Evolutionary conservation across 1,284 basidiomycete species (phyloP).

Genomic region (Papiliotrema laurentii): DNA sequence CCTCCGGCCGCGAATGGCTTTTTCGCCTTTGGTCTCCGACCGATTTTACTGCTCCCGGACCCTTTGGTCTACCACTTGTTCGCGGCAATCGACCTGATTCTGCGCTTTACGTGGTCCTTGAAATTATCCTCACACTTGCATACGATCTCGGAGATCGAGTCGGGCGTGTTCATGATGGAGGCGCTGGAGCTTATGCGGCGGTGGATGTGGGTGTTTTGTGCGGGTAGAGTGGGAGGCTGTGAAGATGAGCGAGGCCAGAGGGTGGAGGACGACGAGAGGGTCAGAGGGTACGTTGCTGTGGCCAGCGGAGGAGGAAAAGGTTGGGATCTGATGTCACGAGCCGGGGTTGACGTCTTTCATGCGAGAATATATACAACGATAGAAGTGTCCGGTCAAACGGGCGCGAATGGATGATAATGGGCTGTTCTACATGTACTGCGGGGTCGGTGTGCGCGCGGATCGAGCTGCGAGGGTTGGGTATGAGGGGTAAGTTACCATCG

Average conservation of each 20-base stretch:
- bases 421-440: background rate
- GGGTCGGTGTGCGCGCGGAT: too few species aligned
- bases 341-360: too few species aligned
- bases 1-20: constrained; percentile 36
- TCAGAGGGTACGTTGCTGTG: constrained; percentile 1
- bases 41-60: constrained; percentile 67
- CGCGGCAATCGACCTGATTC: constrained; percentile 76
- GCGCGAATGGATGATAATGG: background rate
- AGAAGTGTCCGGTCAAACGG: background rate
- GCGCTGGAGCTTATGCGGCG: constrained; percentile 80
- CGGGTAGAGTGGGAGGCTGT: constrained; percentile 93
- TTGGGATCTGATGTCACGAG: background rate
- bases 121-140: constrained; percentile 87
- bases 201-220: constrained; percentile 96
- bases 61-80: constrained; percentile 75
- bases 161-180: constrained; percentile 84
- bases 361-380: background rate
- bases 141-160: constrained; percentile 72
- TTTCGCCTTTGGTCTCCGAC: constrained; percentile 64
- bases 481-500: constrained; percentile 30
- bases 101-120: constrained; percentile 92
- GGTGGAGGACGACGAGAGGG: constrained; percentile 9
- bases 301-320: constrained; percentile 4
- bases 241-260: constrained; percentile 51
- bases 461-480: too few species aligned